Conservation (phyloP, 2,329 filamentous ascomycete species). For the Phialophora expanda region DNA sequence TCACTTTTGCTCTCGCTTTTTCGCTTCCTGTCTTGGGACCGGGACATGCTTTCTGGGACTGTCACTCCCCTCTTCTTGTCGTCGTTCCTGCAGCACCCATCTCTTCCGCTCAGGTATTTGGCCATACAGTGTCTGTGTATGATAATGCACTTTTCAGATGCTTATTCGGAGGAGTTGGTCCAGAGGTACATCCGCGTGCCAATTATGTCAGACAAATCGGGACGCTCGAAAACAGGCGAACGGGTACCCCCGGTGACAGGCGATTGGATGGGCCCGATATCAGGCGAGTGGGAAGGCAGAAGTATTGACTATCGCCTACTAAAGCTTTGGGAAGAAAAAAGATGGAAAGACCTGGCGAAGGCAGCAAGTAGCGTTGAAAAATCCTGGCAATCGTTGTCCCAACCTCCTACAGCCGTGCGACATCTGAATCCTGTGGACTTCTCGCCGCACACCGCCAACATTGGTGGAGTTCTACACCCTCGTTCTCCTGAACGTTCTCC, state of each 20-base stretch:
- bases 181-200: conserved; percentile 67
- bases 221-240: no score
- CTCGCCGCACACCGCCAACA: conserved; percentile 66
- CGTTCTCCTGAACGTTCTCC: conserved; percentile 56
- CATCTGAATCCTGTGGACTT: conserved; percentile 47
- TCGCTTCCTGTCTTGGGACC: conserved; percentile 78
- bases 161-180: conserved; percentile 74
- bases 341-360: conserved; percentile 52
- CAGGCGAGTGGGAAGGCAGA: conserved; percentile 75
- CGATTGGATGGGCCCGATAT: conserved; percentile 50
- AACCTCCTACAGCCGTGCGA: conserved; percentile 37
- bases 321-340: conserved; percentile 66
- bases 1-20: conserved; percentile 71
- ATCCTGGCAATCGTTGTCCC: conserved; percentile 24
- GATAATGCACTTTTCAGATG: conserved; percentile 78
- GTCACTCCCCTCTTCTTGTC: conserved; percentile 72
- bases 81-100: conserved; percentile 65
- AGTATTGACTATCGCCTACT: conserved; percentile 79
- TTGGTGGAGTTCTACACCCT: conserved; percentile 72
- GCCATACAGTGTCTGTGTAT: conserved; percentile 81
- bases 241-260: no score
- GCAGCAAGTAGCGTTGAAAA: conserved; percentile 58
- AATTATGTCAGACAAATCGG: conserved; percentile 29
- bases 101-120: conserved; percentile 73
- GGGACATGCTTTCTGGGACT: conserved; percentile 67